These are phyloP conservation scores for Plicaturopsis crispa DNA, from an alignment of 768 basidiomycete species.

Conservation along the genomic window DNA sequence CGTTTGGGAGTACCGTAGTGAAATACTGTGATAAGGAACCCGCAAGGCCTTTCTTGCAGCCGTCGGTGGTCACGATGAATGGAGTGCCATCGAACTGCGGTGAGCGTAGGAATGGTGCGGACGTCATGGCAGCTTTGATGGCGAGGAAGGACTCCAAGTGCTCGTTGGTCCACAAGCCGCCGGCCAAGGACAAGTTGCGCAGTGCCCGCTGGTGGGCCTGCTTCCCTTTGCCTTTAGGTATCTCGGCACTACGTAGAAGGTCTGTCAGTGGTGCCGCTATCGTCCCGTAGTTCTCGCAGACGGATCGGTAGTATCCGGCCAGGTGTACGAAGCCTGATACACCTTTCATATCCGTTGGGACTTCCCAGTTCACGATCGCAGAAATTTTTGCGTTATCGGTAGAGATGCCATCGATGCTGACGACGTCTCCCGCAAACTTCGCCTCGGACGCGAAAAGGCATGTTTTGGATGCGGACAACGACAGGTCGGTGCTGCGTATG, in stretches of 20 bases:
- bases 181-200: constrained; percentile 8
- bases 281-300: constrained; percentile 26
- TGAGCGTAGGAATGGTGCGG: constrained; percentile 22
- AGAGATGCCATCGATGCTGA: constrained; percentile 24
- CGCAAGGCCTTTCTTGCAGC: constrained; percentile 23
- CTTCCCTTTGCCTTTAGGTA: constrained; percentile 14
- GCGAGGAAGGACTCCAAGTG: constrained; percentile 18
- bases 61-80: constrained; percentile 29
- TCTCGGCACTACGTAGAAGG: constrained; percentile 12
- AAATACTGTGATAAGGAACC: constrained; percentile 21
- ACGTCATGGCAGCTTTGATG: constrained; percentile 23
- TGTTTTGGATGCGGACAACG: constrained; percentile 9
- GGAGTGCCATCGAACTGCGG: constrained; percentile 25
- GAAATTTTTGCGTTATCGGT: constrained; percentile 28
- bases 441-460: constrained; percentile 14
- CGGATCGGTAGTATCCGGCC: constrained; percentile 24
- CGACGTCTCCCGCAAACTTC: constrained; percentile 24
- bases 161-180: constrained; percentile 11
- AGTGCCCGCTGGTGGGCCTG: constrained; percentile 19
- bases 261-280: constrained; percentile 24
- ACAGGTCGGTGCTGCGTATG: constrained; percentile 7
- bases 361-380: constrained; percentile 27
- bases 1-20: constrained; percentile 10
- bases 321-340: constrained; percentile 21
- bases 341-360: too few relatives aligned